Base-by-base conservation (phyloP, 352 stramenopile genomes). In the Phytophthora tentaculata region DNA sequence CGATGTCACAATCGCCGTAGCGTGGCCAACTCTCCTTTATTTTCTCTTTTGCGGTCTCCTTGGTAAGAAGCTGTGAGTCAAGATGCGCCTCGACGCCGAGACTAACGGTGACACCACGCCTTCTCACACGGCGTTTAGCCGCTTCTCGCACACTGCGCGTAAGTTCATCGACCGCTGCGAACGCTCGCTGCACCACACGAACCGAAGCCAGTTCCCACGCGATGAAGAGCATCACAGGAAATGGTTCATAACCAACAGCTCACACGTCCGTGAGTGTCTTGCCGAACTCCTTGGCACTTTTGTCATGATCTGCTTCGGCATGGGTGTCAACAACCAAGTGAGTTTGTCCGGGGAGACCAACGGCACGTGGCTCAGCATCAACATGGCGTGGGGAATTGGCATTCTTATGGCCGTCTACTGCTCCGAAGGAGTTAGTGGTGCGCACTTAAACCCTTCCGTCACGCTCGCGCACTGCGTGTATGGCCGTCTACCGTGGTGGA, bases 241-340 rank as follows among this genome's bases (percentile, higher is more conserved):
- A 16, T 71, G 64, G 64, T 71, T 71, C 12, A 49, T 71, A 14
- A 55, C 24, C 3, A 39, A 32, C 19, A 47, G 50, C 24, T n/a
- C 32, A 5, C 64, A 71, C 45, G 23, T 64, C 37, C 63, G 63
- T 13, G 63, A 71, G 14, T 71, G 63, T 19, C 24, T 66, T 4
- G 24, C 56, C 2, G 63, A 71, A 22, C 52, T 71, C 5, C 16
- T 71, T 3, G 63, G 63, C 13, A 71, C 63, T 12, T 71, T 71
- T 32, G 56, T 71, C 22, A 71, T 71, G 63, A 29, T 71, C 28
- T 45, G 28, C 39, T 71, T 71, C 56, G 63, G 63, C n/a, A 59
- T 66, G 56, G 63, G 63, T 9, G 63, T 71, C 4, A 71, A 71
- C 28, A 71, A 71, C 63, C 63, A 71, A 61, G 63, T 71, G 26